A percentile compares a stretch with the other conserved stretches of the same genome.
Conservation (phyloP, 2,329 filamentous ascomycete genomes). For the Shiraia sp. region DNA sequence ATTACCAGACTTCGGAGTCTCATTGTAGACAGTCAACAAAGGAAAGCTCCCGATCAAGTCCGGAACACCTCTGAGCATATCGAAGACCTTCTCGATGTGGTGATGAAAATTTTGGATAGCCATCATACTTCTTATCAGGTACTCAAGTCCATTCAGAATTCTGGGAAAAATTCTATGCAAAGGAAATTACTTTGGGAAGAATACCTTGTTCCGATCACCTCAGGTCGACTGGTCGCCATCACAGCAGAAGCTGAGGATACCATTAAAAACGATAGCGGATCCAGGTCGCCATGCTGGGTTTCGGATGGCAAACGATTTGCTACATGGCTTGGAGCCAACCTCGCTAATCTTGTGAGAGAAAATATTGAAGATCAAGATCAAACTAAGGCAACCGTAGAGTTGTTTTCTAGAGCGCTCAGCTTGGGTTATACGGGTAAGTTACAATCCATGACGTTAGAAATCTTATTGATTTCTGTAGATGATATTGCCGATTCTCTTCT, state of each 20-base stretch:
- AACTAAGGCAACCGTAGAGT: constrained; percentile 37
- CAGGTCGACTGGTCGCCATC: constrained; percentile 62
- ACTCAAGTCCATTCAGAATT: constrained; percentile 49
- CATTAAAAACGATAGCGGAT: constrained; percentile 41
- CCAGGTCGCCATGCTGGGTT: constrained; percentile 58
- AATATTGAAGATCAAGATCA: constrained; percentile 42
- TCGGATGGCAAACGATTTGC: constrained; percentile 67
- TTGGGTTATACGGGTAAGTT: constrained; percentile 69
- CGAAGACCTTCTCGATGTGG: constrained; percentile 49
- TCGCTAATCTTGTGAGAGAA: constrained; percentile 55
- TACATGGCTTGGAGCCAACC: constrained; percentile 71
- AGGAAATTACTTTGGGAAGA: constrained; percentile 66
- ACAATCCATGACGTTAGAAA: neutral
- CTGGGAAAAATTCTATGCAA: constrained; percentile 49
- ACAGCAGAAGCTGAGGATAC: constrained; percentile 63
- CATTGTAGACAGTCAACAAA: constrained; percentile 46
- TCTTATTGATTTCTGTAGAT: constrained; percentile 22
- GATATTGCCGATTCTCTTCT: constrained; percentile 23
- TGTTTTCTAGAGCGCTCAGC: constrained; percentile 64
- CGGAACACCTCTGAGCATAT: constrained; percentile 40
- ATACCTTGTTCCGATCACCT: constrained; percentile 60
- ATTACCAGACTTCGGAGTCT: constrained; percentile 69
- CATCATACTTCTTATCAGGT: constrained; percentile 49
- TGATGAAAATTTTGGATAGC: constrained; percentile 50
- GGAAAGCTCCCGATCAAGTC: constrained; percentile 36